A percentile compares a stretch with the other conserved stretches of the same genome.
phyloP scores from a whole-genome alignment of 1,284 basidiomycete genomes.

The Wolfiporia cocos region DNA sequence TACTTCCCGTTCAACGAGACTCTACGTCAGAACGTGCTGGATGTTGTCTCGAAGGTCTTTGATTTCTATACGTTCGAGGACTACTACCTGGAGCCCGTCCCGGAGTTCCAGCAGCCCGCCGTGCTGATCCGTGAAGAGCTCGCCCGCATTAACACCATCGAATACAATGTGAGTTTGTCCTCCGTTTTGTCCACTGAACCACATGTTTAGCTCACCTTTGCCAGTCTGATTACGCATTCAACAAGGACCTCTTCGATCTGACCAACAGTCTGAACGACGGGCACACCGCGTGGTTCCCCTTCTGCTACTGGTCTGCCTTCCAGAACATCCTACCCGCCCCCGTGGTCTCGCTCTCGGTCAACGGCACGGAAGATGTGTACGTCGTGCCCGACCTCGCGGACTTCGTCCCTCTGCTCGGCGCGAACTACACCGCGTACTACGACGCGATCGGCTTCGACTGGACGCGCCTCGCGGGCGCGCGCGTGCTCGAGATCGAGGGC shows the following conservation, averaged over 20 bases:
- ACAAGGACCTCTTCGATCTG: conserved; percentile 49
- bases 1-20: conserved; percentile 63
- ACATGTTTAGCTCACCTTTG: neutral
- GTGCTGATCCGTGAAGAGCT: conserved; percentile 46
- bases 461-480: conserved; percentile 53
- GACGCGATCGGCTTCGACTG: conserved; percentile 48
- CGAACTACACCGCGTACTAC: conserved; percentile 41
- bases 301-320: conserved; percentile 46
- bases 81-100: conserved; percentile 51
- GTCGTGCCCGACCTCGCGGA: conserved; percentile 41
- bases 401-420: conserved; percentile 15
- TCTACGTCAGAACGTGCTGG: conserved; percentile 52
- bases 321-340: conserved; percentile 58
- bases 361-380: conserved; percentile 48
- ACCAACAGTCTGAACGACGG: conserved; percentile 57
- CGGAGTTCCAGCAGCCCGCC: conserved; percentile 57
- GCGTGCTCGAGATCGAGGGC: conserved; percentile 49
- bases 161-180: conserved; percentile 33
- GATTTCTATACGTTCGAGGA: conserved; percentile 65
- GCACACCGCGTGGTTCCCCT: conserved; percentile 57
- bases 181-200: neutral
- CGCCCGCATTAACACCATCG: conserved; percentile 39
- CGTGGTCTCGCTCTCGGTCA: conserved; percentile 45
- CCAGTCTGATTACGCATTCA: conserved; percentile 53
- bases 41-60: conserved; percentile 47